Percentiles rank a stretch among this genome's conserved stretches.
phyloP scores from a whole-genome alignment of 495 filamentous ascomycete species.

The Neurospora sp. region DNA sequence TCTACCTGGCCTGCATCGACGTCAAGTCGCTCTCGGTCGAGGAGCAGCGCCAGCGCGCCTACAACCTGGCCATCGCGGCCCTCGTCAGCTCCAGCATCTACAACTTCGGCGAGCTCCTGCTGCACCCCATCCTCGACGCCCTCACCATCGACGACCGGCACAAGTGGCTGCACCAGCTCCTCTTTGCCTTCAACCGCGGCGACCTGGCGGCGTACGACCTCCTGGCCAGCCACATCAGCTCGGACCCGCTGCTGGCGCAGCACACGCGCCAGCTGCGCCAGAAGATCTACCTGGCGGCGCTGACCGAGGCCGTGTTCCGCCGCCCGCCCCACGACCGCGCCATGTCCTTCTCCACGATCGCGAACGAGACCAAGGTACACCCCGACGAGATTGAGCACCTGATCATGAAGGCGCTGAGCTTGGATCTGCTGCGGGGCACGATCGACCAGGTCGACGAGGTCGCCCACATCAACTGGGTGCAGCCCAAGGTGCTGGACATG shows the following conservation, averaged over 20 bases:
- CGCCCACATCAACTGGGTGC: conserved; percentile 95
- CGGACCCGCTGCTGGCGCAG: conserved; percentile 66
- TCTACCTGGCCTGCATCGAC: conserved; percentile 96
- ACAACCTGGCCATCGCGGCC: conserved; percentile 86
- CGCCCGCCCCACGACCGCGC: conserved; percentile 90
- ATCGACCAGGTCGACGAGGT: conserved; percentile 96
- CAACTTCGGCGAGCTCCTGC: conserved; percentile 97
- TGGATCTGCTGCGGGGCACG: conserved; percentile 80
- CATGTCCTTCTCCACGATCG: conserved; percentile 81
- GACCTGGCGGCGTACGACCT: conserved; percentile 80
- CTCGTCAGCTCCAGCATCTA: conserved; percentile 91
- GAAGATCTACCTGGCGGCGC: conserved; percentile 92
- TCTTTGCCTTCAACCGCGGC: conserved; percentile 96
- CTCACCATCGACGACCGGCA: conserved; percentile 49
- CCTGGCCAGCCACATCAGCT: conserved; percentile 64
- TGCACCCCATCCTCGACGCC: conserved; percentile 90
- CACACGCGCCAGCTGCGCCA: conserved; percentile 80
- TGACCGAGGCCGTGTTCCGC: conserved; percentile 94
- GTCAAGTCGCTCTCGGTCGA: conserved; percentile 56
- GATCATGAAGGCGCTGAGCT: conserved; percentile 94
- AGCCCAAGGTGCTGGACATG: conserved; percentile 95
- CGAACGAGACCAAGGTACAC: conserved; percentile 83
- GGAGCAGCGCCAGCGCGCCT: conserved; percentile 73
- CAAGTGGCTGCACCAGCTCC: conserved; percentile 80
- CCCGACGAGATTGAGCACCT: conserved; percentile 91